A percentile compares a stretch with the other conserved stretches of the same genome.
Evolutionary conservation across 2,329 filamentous ascomycete species (phyloP).

Genomic region (Alternaria atra): DNA sequence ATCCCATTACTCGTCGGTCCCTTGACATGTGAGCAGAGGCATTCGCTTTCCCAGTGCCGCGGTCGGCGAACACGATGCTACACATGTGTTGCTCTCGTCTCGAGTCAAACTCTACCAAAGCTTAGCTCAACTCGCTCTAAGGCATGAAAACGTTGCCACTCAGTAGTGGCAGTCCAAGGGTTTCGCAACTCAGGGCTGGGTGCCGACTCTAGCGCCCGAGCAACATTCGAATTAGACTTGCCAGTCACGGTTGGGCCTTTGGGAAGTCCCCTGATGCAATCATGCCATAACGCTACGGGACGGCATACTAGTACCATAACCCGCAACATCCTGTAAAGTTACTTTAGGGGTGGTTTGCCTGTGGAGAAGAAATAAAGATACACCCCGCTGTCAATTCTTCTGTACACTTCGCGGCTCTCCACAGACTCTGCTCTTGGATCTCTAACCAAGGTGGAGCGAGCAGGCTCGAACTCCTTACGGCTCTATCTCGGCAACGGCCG

Average conservation of each 20-base stretch:
- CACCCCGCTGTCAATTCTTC: conserved; percentile 3
- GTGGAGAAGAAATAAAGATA: conserved; percentile 13
- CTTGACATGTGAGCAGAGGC: conserved; percentile 1
- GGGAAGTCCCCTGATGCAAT: conserved; percentile 2
- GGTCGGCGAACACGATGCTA: conserved; percentile 2
- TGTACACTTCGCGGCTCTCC: not conserved
- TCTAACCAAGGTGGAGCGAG: not conserved
- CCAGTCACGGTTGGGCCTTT: conserved; percentile 3
- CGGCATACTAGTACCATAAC: conserved; percentile 1
- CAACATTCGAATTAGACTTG: not conserved
- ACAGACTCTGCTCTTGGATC: conserved; percentile 4
- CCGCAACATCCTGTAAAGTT: conserved; percentile 5
- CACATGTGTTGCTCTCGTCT: not conserved
- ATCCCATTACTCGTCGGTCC: conserved; percentile 1
- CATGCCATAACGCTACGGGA: conserved; percentile 4
- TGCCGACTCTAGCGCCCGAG: conserved; percentile 2
- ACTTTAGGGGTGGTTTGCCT: conserved; percentile 2
- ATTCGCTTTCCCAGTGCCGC: not conserved
- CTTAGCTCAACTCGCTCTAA: not conserved
- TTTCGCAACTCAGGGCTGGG: not conserved
- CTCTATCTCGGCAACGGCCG: conserved; percentile 8
- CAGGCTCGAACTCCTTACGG: conserved; percentile 10
- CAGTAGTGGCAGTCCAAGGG: not conserved
- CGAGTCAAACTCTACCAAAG: conserved; percentile 1
- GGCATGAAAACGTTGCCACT: not conserved